Conservation (phyloP, 2,329 filamentous ascomycete genomes). For the Bipolaris victoriae region DNA sequence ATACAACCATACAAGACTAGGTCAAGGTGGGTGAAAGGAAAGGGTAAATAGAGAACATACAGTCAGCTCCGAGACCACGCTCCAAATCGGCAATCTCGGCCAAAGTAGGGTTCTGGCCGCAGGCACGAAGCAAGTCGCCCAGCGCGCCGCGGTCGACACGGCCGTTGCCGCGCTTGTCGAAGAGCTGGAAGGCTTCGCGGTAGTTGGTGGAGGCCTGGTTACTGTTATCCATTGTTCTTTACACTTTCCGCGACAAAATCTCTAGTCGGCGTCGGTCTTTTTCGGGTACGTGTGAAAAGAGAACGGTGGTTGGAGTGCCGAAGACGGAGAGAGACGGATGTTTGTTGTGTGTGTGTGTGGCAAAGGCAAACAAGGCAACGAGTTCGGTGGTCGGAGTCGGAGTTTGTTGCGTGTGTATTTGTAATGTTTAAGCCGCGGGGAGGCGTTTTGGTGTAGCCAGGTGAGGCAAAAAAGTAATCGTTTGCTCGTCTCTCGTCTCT, state of each 20-base stretch:
- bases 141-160: slow-evolving; percentile 85
- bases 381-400: not conserved
- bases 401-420: too few species aligned
- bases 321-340: too few species aligned
- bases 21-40: too few species aligned
- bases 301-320: too few species aligned
- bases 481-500: not conserved
- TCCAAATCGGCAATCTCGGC: slow-evolving; percentile 92
- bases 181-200: slow-evolving; percentile 99
- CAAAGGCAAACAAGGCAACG: too few species aligned
- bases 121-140: slow-evolving; percentile 92
- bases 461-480: not conserved
- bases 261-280: not conserved
- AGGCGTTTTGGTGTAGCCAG: slow-evolving; percentile 3
- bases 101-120: slow-evolving; percentile 96
- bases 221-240: slow-evolving; percentile 42
- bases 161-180: slow-evolving; percentile 98
- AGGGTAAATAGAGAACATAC: slow-evolving; percentile 64
- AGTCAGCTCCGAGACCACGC: slow-evolving; percentile 86
- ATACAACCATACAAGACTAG: not conserved
- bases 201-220: slow-evolving; percentile 86
- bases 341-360: not conserved
- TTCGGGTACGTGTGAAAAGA: too few species aligned
- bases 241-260: slow-evolving; percentile 1
- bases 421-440: too few species aligned